Conservation (phyloP, 495 filamentous ascomycete genomes). For the Thozetella sp. region DNA sequence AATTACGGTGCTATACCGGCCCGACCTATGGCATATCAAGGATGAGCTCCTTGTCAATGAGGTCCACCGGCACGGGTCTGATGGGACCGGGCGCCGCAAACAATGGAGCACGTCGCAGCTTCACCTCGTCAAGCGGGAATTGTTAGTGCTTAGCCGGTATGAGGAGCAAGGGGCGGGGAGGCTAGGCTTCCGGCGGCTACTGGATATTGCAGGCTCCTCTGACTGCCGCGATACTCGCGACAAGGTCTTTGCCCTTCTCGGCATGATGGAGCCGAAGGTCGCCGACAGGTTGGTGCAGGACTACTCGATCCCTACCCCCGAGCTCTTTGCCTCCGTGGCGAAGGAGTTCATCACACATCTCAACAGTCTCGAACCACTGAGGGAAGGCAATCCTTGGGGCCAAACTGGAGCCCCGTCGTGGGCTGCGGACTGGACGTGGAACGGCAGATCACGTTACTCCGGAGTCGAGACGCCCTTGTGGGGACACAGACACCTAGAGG, state of each 20-base stretch:
- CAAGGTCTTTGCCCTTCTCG: constrained; percentile 18
- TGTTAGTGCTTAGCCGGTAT: constrained; percentile 4
- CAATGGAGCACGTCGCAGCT: constrained; percentile 8
- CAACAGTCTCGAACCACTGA: constrained; percentile 16
- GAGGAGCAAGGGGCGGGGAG: constrained; percentile 1
- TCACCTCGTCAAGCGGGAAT: constrained; percentile 10
- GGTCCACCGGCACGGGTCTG: background rate
- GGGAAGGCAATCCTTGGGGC: constrained; percentile 22
- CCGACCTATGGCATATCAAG: constrained; percentile 12
- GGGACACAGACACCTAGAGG: background rate
- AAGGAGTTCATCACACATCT: constrained; percentile 13
- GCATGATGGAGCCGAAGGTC: constrained; percentile 14
- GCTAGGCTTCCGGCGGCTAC: constrained; percentile 5
- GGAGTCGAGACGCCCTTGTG: background rate
- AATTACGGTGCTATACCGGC: constrained; percentile 4
- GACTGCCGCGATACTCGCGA: constrained; percentile 12
- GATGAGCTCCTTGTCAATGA: constrained; percentile 9
- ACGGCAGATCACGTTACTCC: constrained; percentile 8
- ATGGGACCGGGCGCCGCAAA: background rate
- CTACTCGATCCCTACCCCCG: constrained; percentile 4
- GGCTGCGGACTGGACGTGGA: constrained; percentile 22
- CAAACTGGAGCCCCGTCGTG: constrained; percentile 10
- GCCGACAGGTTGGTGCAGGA: constrained; percentile 5
- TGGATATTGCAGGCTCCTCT: constrained; percentile 13
- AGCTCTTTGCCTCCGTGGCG: constrained; percentile 9